Percentiles rank a stretch among this genome's conserved stretches.
Evolutionary conservation across 192 early-diverging fungal genomes (phyloP).

Genomic region (Coemansia sp.): DNA sequence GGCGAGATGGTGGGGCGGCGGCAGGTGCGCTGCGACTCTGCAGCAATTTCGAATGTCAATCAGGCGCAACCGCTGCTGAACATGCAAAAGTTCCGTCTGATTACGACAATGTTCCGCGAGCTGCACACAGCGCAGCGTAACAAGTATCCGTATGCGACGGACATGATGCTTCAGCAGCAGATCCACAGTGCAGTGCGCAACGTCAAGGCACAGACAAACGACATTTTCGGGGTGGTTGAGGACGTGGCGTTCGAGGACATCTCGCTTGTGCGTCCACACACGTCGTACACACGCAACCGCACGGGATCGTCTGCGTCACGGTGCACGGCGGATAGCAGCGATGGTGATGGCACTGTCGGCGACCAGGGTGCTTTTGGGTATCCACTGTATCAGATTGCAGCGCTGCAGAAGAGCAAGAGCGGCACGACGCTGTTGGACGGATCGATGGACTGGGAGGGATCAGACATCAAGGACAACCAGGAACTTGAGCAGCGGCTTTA

Average conservation of each 20-base stretch:
- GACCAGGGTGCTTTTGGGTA: slow-evolving; percentile 39
- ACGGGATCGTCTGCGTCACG: slow-evolving; percentile 40
- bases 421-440: slow-evolving; percentile 26
- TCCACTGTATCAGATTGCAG: slow-evolving; percentile 49
- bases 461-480: slow-evolving; percentile 51
- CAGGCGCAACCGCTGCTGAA: slow-evolving; percentile 53
- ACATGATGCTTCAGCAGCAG: slow-evolving; percentile 52
- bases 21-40: slow-evolving; percentile 29
- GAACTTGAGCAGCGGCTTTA: slow-evolving; percentile 52
- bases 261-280: slow-evolving; percentile 16
- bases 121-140: slow-evolving; percentile 50
- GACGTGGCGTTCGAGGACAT: slow-evolving; percentile 32
- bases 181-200: slow-evolving; percentile 51
- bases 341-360: background rate
- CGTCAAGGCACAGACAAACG: slow-evolving; percentile 50
- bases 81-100: slow-evolving; percentile 54
- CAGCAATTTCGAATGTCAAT: slow-evolving; percentile 39
- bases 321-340: slow-evolving; percentile 2
- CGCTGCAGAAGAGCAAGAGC: slow-evolving; percentile 28
- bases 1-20: background rate
- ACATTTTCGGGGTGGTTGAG: slow-evolving; percentile 42
- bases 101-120: slow-evolving; percentile 54
- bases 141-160: slow-evolving; percentile 50
- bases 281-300: slow-evolving; percentile 35
- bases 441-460: slow-evolving; percentile 49